Evolutionary conservation across 192 early-diverging fungal genomes (phyloP), one percentile per base, ranked within the genome.

Genomic region (Jimgerdemannia flammicorona): DNA sequence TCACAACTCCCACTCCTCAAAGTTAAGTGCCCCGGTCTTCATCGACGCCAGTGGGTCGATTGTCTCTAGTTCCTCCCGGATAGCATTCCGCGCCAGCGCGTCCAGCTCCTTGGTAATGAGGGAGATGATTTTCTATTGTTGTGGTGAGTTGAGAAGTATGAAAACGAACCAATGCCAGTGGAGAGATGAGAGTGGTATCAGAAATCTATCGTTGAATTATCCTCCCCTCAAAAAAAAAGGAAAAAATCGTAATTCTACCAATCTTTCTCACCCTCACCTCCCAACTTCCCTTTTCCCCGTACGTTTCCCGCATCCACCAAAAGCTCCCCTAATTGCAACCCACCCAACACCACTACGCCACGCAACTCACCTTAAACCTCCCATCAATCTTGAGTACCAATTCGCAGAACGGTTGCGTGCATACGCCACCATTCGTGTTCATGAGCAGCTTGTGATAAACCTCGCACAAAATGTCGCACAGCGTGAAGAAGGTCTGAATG

Each of bases 81-180:
- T 86, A 1, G 82, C 80, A 77, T 90, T 87, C 44, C 88, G 83
- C 59, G 89, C 83, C 64, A 92, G 74, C 49, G 85, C 77, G 69
- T 92, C 90, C 67, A 92, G 78, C 74, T 92, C 90, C 74, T 91
- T 90, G 18, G 87, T 87, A 17, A 92, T 77, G n/a, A 85, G 78
- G 3, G 83, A 77, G 65, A 90, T 78, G 66, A 92, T 87, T 87
- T 90, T 90, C 84, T 85, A 59, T 14, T 59, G 3, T 71, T 29
- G 6, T 20, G 14, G 44, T 18, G 29, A 29, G 29, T 29, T 29
- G 29, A 29, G 29, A 29, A 29, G 29, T 29, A 29, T 29, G 1
- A 19, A 11, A 75, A 17, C 40, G 2, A 18, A 1, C 19, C 18
- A n/a, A 65, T n/a, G 19, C 18, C 19, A 65, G 64, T n/a, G 18